Conservation (phyloP, 495 filamentous ascomycete species). For the Penicillium canescens region DNA sequence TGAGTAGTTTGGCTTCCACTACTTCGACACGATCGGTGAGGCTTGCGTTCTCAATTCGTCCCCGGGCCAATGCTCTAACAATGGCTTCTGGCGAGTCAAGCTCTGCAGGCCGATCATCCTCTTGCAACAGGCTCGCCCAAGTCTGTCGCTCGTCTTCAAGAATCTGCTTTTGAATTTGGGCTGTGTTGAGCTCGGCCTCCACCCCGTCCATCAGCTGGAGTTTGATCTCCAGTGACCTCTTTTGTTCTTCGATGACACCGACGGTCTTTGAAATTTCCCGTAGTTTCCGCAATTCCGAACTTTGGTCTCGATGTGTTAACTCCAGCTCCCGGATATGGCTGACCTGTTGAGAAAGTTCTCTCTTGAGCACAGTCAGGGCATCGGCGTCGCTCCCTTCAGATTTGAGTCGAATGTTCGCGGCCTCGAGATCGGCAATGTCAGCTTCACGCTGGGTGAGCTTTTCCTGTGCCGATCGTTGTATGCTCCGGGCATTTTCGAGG, state of each 20-base stretch:
- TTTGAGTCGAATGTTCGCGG: slow-evolving; percentile 77
- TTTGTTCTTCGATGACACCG: slow-evolving; percentile 95
- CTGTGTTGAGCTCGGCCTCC: slow-evolving; percentile 72
- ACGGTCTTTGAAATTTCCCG: slow-evolving; percentile 79
- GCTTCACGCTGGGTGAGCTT: slow-evolving; percentile 66
- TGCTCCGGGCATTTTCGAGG: slow-evolving; percentile 58
- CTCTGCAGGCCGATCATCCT: slow-evolving; percentile 61
- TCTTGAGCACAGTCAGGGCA: slow-evolving; percentile 75
- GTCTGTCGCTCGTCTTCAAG: slow-evolving; percentile 84
- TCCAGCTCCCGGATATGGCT: slow-evolving; percentile 84
- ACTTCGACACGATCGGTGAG: slow-evolving; percentile 76
- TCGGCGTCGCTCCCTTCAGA: slow-evolving; percentile 84
- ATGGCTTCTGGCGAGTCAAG: slow-evolving; percentile 89
- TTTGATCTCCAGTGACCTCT: slow-evolving; percentile 75
- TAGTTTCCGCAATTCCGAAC: slow-evolving; percentile 75
- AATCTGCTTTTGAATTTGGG: slow-evolving; percentile 77
- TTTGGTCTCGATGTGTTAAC: slow-evolving; percentile 74
- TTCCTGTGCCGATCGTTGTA: slow-evolving; percentile 65
- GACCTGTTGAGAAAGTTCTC: slow-evolving; percentile 87
- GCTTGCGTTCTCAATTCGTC: slow-evolving; percentile 74
- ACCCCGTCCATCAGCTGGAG: slow-evolving; percentile 74
- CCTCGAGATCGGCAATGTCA: slow-evolving; percentile 71
- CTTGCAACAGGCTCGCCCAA: slow-evolving; percentile 86
- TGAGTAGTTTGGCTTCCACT: slow-evolving; percentile 73
- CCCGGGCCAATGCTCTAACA: slow-evolving; percentile 77